Base-by-base conservation (phyloP, 805 yeast species). In the Saturnispora galanensis region DNA sequence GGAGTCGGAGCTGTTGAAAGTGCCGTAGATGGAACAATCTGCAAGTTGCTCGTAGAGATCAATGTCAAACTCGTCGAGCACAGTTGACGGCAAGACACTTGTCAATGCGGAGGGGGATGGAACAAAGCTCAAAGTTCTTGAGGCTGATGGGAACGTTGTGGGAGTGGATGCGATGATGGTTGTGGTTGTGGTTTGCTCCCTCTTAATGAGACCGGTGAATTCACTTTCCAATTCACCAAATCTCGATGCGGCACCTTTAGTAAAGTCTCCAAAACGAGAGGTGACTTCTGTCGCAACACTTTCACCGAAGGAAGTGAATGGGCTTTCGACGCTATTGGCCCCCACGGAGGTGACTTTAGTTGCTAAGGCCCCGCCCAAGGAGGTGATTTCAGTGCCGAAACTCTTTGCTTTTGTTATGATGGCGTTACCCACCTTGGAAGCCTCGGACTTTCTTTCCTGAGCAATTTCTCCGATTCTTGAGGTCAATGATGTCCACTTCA, bases 21-120 rank as follows among this genome's bases (percentile, higher is more conserved):
- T 47, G 29, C 51, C 51, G 32, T 39, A 47, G 13, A 50, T 17
- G 4, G 46, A 41, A 32, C 53, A 50, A 32, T 50, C 47, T 30
- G 38, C 33, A 7, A 43, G 18, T 28, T 38, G 10, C 4, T 15
- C 21, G 31, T 42, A 39, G 33, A 31, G 13, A 6, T 36, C 10
- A 12, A 17, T 16, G 8, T 41, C 48, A 17, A 39, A 32, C 13
- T 18, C n/a, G 10, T 16, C 31, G 18, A 35, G 13, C 10, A n/a
- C 15, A 2, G n/a, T 4, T 4, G 34, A 26, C n/a, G 42, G 30
- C 10, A 32, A 11, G 16, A 16, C 13, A 28, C 30, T 11, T 10
- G 16, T 32, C n/a, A 29, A 15, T 21, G 28, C 32, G 6, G 39
- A 26, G 11, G 26, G 29, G n/a, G 43, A 21, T 18, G 45, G 35